Evolutionary conservation across 805 yeast genomes (phyloP).

Genomic region (Saccharomycopsis synnaedendra): DNA sequence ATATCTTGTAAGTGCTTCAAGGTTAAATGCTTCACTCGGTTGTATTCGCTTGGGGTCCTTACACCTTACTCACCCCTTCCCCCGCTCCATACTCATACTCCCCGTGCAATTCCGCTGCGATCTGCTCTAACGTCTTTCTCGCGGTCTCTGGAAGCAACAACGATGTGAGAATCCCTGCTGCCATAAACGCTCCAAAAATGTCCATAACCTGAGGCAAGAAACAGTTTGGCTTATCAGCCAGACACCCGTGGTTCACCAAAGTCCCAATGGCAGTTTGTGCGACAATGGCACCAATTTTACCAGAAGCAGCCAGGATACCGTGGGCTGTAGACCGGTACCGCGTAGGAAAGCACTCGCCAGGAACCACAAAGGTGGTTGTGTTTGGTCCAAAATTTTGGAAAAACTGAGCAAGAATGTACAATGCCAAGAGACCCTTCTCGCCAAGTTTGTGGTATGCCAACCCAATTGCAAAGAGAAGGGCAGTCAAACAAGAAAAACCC

Average conservation of each 20-base stretch:
- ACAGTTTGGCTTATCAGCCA: constrained; percentile 50
- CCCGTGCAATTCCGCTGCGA: constrained; percentile 72
- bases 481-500: constrained; percentile 66
- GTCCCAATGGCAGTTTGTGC: constrained; percentile 87
- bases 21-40: no score
- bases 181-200: constrained; percentile 89
- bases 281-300: constrained; percentile 88
- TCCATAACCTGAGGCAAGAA: constrained; percentile 90
- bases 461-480: constrained; percentile 68
- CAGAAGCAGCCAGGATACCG: constrained; percentile 87
- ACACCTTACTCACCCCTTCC: no score
- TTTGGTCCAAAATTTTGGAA: constrained; percentile 92
- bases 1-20: no score
- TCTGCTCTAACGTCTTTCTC: constrained; percentile 81
- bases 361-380: constrained; percentile 81
- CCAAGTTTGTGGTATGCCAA: constrained; percentile 66
- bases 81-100: constrained; percentile 36
- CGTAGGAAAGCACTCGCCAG: constrained; percentile 90
- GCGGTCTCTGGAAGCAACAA: constrained; percentile 80
- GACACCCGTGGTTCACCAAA: constrained; percentile 67
- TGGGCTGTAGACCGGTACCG: constrained; percentile 93
- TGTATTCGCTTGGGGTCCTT: no score
- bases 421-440: constrained; percentile 58
- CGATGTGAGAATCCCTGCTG: constrained; percentile 57
- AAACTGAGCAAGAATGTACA: constrained; percentile 73